These are phyloP conservation scores for Pythium coloratum DNA, from an alignment of 352 stramenopile genomes.

Conservation along the genomic window DNA sequence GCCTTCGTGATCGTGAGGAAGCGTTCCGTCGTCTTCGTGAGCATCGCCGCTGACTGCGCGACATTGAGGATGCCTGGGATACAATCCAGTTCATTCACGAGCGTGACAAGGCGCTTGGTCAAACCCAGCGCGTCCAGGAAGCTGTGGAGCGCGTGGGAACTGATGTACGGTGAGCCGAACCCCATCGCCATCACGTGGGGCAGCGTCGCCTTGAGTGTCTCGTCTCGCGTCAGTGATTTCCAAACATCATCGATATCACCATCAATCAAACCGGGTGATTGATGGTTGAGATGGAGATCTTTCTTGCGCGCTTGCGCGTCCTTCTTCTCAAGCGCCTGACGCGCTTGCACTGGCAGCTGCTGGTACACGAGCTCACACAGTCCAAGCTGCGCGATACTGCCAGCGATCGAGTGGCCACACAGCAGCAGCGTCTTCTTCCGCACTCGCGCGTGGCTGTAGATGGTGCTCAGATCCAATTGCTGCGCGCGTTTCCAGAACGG, in stretches of 20 bases:
- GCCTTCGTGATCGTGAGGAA: conserved; percentile 82
- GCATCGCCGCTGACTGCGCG: conserved; percentile 68
- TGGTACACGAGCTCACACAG: conserved; percentile 79
- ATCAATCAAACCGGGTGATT: conserved; percentile 19
- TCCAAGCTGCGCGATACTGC: conserved; percentile 78
- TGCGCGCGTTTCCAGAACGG: conserved; percentile 76
- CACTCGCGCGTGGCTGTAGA: conserved; percentile 47
- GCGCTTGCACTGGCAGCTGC: conserved; percentile 47
- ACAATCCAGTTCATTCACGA: conserved; percentile 88
- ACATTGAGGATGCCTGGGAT: conserved; percentile 85
- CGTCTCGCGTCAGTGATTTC: conserved; percentile 2
- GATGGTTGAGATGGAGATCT: conserved; percentile 22
- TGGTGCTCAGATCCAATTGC: conserved; percentile 50
- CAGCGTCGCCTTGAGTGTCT: conserved; percentile 29
- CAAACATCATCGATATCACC: not conserved
- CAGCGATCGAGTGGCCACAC: conserved; percentile 81
- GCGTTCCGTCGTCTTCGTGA: conserved; percentile 78
- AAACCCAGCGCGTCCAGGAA: conserved; percentile 60
- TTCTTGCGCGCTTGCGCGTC: conserved; percentile 51
- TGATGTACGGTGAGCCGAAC: conserved; percentile 78
- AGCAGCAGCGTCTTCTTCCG: conserved; percentile 68
- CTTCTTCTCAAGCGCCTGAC: conserved; percentile 55
- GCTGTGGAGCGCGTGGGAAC: conserved; percentile 39
- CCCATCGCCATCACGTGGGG: conserved; percentile 66
- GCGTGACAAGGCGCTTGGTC: conserved; percentile 56